phyloP scores from a whole-genome alignment of 148 eudicot genomes.

The Rhododendron griersonianum region DNA sequence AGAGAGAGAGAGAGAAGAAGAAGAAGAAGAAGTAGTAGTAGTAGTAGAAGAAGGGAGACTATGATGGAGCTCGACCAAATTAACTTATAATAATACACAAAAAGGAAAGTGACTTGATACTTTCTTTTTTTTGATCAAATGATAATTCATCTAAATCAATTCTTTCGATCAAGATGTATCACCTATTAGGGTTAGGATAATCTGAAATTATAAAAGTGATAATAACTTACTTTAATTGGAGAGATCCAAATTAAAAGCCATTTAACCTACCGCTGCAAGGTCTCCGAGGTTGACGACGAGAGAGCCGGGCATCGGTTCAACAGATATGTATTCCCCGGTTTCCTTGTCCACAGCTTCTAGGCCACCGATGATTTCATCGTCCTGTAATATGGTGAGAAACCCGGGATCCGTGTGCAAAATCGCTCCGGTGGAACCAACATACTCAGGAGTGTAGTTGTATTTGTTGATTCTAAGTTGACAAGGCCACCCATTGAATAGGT shows the following conservation, averaged over 20 bases:
- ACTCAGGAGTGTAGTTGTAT: slow-evolving; percentile 51
- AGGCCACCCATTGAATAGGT: slow-evolving; percentile 49
- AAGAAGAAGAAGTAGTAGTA: not conserved
- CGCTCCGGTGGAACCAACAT: slow-evolving; percentile 46
- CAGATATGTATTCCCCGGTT: slow-evolving; percentile 25
- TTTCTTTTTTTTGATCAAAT: too few relatives aligned
- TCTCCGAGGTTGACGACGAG: slow-evolving; percentile 55
- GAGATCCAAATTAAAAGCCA: too few relatives aligned
- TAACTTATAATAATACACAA: too few relatives aligned
- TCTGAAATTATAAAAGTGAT: too few relatives aligned
- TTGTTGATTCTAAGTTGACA: slow-evolving; percentile 58
- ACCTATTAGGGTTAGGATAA: too few relatives aligned
- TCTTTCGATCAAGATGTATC: too few relatives aligned
- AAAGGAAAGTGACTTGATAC: too few relatives aligned
- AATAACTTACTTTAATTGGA: too few relatives aligned
- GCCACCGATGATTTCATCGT: slow-evolving; percentile 50
- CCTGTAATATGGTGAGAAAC: slow-evolving; percentile 51
- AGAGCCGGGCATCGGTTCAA: slow-evolving; percentile 43
- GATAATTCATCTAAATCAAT: too few relatives aligned
- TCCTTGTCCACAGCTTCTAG: slow-evolving; percentile 42
- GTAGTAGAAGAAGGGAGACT: not conserved
- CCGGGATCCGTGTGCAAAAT: slow-evolving; percentile 54
- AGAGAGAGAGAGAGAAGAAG: not conserved
- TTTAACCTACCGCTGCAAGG: slow-evolving; percentile 11
- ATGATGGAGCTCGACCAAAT: too few relatives aligned